Base-by-base conservation (phyloP, 768 basidiomycete genomes). In the Lepiota brunneoincarnata region DNA sequence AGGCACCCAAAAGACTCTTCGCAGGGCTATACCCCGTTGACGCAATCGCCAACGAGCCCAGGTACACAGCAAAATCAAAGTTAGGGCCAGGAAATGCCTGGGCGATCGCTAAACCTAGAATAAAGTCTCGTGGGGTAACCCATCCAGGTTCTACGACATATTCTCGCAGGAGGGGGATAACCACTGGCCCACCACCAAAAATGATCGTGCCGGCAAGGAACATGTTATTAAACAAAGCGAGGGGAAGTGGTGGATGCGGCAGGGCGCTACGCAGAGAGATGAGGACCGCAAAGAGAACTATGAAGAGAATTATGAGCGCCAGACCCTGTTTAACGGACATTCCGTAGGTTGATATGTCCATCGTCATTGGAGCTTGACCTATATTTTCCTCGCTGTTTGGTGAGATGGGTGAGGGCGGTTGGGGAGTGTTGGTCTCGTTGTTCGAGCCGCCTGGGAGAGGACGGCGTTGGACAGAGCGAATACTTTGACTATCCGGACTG, bases 141-240 rank as follows among this genome's bases (percentile, higher is more conserved):
- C 78, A 79, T 18, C 75, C 77, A 28, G 69, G 69, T 18, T 74
- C 70, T 21, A 83, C 81, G 1, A 75, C 73, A 59, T 83, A 83
- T 49, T 72, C 73, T 24, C 77, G 67, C 14, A 82, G 65, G 5
- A 82, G 69, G 10, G 81, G 81, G 56, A 81, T 77, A 31, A 82
- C 80, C 9, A 82, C 82, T 1, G 81, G 81, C 35, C 81, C 81
- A 12, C 81, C 81, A 24, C 75, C 79, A 52, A 79, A 77, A 36
- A 79, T 77, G 54, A 78, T 74, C 9, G 72, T 73, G 7, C 78
- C 78, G 1, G 75, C 77, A 12, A 79, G 63, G 59, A 75, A 69
- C 72, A 79, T 73, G 60, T 75, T 77, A 48, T 68, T 72, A 64
- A 78, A 79, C 17, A 78, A 59, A 9, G 65, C 58, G 23, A 75